Percentiles rank a stretch among this genome's conserved stretches.
These are phyloP conservation scores for Phytophthora ramorum DNA, from an alignment of 352 stramenopile species.

Conservation along the genomic window DNA sequence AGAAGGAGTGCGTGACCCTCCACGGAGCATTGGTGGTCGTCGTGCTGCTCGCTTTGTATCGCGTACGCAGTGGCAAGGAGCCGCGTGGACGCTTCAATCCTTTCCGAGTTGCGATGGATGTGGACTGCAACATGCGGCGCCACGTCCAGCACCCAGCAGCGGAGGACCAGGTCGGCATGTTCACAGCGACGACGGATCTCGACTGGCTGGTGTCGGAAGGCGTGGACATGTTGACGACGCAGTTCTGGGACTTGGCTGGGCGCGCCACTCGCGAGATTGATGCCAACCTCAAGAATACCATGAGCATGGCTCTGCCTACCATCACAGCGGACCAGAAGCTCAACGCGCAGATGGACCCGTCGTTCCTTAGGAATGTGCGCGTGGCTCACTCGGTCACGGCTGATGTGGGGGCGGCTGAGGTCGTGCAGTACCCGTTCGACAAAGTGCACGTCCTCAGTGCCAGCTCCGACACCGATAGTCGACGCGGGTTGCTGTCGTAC, in stretches of 20 bases:
- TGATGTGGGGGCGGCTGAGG: conserved; percentile 34
- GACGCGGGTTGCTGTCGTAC: conserved; percentile 18
- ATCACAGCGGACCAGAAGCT: conserved; percentile 43
- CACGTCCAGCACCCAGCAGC: conserved; percentile 42
- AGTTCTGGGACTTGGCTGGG: conserved; percentile 61
- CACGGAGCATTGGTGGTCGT: conserved; percentile 41
- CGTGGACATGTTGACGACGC: conserved; percentile 37
- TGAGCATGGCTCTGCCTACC: conserved; percentile 31
- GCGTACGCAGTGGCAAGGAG: conserved; percentile 24
- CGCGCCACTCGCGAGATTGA: conserved; percentile 30
- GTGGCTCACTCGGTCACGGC: conserved; percentile 36
- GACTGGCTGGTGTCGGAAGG: conserved; percentile 47
- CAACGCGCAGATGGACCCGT: conserved; percentile 28
- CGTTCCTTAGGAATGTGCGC: conserved; percentile 35
- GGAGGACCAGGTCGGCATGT: conserved; percentile 46
- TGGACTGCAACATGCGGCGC: conserved; percentile 57
- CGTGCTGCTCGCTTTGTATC: conserved; percentile 42
- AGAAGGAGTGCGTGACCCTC: conserved; percentile 47
- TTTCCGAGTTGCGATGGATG: conserved; percentile 49
- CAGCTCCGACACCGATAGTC: conserved; percentile 14
- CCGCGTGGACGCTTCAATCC: conserved; percentile 37
- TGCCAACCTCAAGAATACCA: conserved; percentile 35
- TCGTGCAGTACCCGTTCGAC: conserved; percentile 38
- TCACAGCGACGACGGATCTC: conserved; percentile 31
- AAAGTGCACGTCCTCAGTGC: conserved; percentile 28